These are phyloP conservation scores for Termitomyces bulborhizus DNA, from an alignment of 768 basidiomycete genomes.

Conservation along the genomic window DNA sequence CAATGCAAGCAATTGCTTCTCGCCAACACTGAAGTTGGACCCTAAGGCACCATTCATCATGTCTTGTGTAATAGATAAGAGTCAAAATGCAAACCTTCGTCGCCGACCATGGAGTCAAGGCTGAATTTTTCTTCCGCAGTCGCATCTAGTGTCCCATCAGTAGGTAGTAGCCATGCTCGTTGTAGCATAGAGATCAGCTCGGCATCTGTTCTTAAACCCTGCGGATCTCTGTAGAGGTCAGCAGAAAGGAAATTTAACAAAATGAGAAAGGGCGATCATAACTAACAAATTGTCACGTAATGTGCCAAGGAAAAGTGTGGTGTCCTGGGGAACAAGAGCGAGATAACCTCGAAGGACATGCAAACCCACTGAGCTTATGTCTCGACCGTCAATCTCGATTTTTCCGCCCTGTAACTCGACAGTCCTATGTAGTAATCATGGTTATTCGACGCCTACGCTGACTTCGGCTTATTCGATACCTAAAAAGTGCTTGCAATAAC, in stretches of 20 bases:
- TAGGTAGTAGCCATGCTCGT: conserved; percentile 53
- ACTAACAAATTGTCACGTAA: conserved; percentile 36
- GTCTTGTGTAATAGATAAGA: neutral
- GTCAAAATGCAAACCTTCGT: conserved; percentile 41
- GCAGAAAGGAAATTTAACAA: neutral
- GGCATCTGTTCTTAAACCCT: conserved; percentile 45
- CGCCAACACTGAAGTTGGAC: conserved; percentile 61
- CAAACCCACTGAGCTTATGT: conserved; percentile 47
- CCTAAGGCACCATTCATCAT: conserved; percentile 24
- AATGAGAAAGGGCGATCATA: neutral
- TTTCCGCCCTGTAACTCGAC: conserved; percentile 54
- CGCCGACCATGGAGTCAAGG: conserved; percentile 51
- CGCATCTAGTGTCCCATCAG: conserved; percentile 37
- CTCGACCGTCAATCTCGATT: conserved; percentile 50
- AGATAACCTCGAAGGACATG: conserved; percentile 46
- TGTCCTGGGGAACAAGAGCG: conserved; percentile 65
- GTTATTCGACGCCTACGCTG: neutral
- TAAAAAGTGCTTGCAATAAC: conserved; percentile 48
- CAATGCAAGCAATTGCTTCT: conserved; percentile 59
- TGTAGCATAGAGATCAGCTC: conserved; percentile 58
- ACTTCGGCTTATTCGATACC: conserved; percentile 22
- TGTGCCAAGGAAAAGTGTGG: conserved; percentile 41
- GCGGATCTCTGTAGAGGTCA: conserved; percentile 42
- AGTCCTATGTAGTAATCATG: conserved; percentile 27
- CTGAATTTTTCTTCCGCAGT: conserved; percentile 61